These are phyloP conservation scores for Fomitopsis betulina DNA, from an alignment of 1,284 basidiomycete genomes.

Conservation along the genomic window DNA sequence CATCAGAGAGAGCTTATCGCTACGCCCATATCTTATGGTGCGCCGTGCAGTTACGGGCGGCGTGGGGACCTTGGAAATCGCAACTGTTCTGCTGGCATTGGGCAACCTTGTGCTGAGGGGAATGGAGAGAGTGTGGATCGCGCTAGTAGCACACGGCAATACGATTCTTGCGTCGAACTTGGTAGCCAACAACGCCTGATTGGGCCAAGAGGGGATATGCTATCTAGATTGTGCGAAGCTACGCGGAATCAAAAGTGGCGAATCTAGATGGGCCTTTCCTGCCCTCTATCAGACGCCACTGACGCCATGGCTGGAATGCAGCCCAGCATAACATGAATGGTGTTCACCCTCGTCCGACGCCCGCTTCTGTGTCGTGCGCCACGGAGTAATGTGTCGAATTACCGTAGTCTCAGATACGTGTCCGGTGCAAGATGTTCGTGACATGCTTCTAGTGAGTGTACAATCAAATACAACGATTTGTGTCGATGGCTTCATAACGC, in stretches of 20 bases:
- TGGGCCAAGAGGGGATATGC: background rate
- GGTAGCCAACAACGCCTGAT: background rate
- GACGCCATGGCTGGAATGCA: slow-evolving; percentile 1
- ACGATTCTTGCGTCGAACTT: background rate
- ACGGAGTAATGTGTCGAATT: background rate
- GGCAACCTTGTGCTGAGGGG: background rate
- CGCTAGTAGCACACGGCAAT: background rate
- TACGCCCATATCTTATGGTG: background rate
- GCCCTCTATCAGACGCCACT: slow-evolving; percentile 3
- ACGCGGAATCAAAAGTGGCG: background rate
- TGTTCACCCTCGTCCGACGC: background rate
- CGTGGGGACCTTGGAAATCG: background rate
- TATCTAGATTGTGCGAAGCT: slow-evolving; percentile 1
- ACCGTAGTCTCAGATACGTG: no score
- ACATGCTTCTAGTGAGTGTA: background rate
- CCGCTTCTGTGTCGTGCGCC: background rate
- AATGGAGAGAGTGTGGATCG: background rate
- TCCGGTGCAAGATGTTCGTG: background rate
- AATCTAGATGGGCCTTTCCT: slow-evolving; percentile 6
- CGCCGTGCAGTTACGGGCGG: background rate
- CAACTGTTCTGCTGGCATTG: background rate
- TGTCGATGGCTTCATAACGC: background rate
- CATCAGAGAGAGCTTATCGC: background rate
- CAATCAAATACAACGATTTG: background rate
- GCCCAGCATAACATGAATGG: background rate